Base-by-base conservation (phyloP, 495 filamentous ascomycete species). In the Trichoderma erinaceum region DNA sequence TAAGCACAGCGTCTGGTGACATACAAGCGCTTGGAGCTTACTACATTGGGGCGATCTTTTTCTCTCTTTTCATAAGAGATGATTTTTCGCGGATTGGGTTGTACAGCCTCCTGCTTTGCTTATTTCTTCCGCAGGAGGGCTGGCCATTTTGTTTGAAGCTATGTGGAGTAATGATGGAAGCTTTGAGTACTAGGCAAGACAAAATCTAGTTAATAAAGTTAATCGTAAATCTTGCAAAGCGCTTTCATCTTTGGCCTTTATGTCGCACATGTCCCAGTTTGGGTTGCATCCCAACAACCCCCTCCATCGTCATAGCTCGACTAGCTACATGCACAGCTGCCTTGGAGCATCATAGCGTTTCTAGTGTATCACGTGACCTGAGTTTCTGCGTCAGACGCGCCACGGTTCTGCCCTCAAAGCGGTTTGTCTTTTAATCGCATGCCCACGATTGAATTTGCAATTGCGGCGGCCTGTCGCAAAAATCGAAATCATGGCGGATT, bases 401-500 rank as follows among this genome's bases (percentile, higher is more conserved):
- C 29, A 29, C 29, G 29, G 29, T 29, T 29, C 29, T 29, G 29
- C 29, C 29, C 29, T 29, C 29, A 29, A 29, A 29, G 29, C 29
- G 29, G 29, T 4, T 29, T 29, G 29, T 29, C 29, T 29, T 29
- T 29, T 29, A 4, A 29, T 29, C 29, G 29, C 29, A 29, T 18
- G 12, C 48, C 48, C 48, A 8, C 61, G n/a, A 32, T 32, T 23
- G 12, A n/a, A 64, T 16, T 7, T 16, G 10, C 15, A 44, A 44
- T 44, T 16, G 41, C 29, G 29, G 29, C 29, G 29, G 1, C 29
- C 29, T 29, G 29, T 29, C 29, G 15, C 25, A 25, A 21, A 21
- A 6, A 8, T 23, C 41, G 65, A 52, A 73, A 82, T 75, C 23
- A 86, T 88, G 84, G 77, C 84, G 63, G 79, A 84, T 70, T 84